These are phyloP conservation scores for Ceriops decandra DNA, from an alignment of 345 rosid species.

Conservation along the genomic window DNA sequence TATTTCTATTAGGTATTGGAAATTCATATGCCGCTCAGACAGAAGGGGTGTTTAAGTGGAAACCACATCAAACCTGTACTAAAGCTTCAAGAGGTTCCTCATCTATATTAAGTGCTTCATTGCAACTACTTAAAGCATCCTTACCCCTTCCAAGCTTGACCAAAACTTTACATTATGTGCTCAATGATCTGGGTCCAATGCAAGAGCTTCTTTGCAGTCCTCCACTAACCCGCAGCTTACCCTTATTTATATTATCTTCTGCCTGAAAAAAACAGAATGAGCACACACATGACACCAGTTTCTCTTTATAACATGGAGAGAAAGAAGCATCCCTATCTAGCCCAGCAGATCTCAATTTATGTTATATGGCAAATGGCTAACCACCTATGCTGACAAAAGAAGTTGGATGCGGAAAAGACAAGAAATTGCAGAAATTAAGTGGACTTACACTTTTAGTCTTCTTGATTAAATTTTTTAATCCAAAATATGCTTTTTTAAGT, in stretches of 20 bases:
- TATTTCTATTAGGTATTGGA: slow-evolving; percentile 4
- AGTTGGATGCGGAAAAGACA: slow-evolving; percentile 5
- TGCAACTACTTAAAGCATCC: slow-evolving; percentile 82
- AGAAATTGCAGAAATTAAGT: slow-evolving; percentile 6
- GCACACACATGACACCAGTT: not conserved
- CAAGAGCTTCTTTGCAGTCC: slow-evolving; percentile 79
- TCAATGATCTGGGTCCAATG: slow-evolving; percentile 78
- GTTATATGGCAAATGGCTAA: too few relatives aligned
- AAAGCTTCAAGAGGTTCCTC: slow-evolving; percentile 79
- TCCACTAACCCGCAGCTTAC: slow-evolving; percentile 80
- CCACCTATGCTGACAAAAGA: too few relatives aligned
- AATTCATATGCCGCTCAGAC: not conserved
- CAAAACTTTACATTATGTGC: slow-evolving; percentile 81
- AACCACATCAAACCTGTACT: slow-evolving; percentile 57
- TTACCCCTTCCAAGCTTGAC: slow-evolving; percentile 96
- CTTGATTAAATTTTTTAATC: slow-evolving; percentile 84
- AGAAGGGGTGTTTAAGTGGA: not conserved
- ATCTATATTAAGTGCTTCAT: slow-evolving; percentile 74
- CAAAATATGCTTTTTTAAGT: slow-evolving; percentile 94
- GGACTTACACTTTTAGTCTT: slow-evolving; percentile 85
- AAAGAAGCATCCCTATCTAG: not conserved
- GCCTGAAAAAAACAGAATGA: slow-evolving; percentile 50
- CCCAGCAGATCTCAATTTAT: not conserved
- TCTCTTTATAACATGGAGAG: not conserved
- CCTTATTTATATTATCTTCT: slow-evolving; percentile 81